These are phyloP conservation scores for Hypomontagnella monticulosa DNA, from an alignment of 495 filamentous ascomycete species.

Conservation along the genomic window DNA sequence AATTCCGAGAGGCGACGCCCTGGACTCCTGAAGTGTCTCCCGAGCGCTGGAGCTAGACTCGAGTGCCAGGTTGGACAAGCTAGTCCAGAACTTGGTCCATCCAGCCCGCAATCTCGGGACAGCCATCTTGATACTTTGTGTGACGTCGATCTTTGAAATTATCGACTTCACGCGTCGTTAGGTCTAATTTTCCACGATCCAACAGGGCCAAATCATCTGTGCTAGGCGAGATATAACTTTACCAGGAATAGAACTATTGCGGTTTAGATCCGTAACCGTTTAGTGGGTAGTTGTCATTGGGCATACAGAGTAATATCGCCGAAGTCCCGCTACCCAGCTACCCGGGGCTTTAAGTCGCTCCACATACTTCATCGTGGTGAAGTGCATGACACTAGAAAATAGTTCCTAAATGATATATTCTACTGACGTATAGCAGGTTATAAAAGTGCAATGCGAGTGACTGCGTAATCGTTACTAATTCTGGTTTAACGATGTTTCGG, in stretches of 20 bases:
- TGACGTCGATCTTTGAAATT: conserved; percentile 31
- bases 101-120: conserved; percentile 38
- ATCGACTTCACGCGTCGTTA: conserved; percentile 24
- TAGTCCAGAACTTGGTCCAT: conserved; percentile 27
- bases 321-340: conserved; percentile 16
- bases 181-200: conserved; percentile 13
- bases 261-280: conserved; percentile 30
- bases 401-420: conserved; percentile 7
- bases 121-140: conserved; percentile 3
- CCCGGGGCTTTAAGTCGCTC: conserved; percentile 15
- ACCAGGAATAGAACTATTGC: conserved; percentile 17
- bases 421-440: conserved; percentile 21
- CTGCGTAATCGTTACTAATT: conserved; percentile 3
- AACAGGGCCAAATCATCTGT: conserved; percentile 5
- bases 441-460: conserved; percentile 5
- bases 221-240: conserved; percentile 2
- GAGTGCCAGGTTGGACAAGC: not conserved
- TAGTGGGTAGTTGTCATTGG: conserved; percentile 16
- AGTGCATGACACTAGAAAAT: conserved; percentile 18
- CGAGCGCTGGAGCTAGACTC: conserved; percentile 3
- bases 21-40: conserved; percentile 12
- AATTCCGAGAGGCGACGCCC: conserved; percentile 23
- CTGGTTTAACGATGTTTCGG: conserved; percentile 20
- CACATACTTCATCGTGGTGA: conserved; percentile 8
- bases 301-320: conserved; percentile 14